Conservation (phyloP, 441 rosid genomes). For the Pelargonium citronellum region DNA sequence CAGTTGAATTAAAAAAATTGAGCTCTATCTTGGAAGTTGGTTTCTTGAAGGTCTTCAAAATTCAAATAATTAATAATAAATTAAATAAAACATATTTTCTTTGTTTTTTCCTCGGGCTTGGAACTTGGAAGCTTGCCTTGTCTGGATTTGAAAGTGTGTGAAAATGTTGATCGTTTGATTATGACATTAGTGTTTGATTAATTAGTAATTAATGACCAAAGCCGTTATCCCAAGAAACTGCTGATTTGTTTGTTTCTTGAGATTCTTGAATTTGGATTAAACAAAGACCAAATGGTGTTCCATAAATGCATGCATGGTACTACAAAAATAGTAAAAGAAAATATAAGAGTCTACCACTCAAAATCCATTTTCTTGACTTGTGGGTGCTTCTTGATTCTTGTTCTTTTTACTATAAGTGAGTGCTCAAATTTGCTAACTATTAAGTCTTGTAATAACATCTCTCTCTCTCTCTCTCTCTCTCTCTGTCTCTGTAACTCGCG, state of each 20-base stretch:
- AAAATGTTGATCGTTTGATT: constrained; percentile 2
- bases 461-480: no score
- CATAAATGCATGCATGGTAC: background rate
- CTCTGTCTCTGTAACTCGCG: no score
- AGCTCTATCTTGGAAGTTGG: constrained; percentile 52
- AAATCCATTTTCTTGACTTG: constrained; percentile 24
- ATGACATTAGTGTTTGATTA: constrained; percentile 23
- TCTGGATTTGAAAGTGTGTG: constrained; percentile 32
- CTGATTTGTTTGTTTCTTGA: constrained; percentile 48
- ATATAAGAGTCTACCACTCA: constrained; percentile 6
- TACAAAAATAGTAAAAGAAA: no score
- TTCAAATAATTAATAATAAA: no score
- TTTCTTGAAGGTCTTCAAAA: constrained; percentile 25
- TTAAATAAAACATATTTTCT: no score
- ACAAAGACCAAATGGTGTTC: constrained; percentile 17
- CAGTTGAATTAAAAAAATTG: constrained; percentile 4
- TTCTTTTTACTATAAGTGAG: constrained; percentile 21
- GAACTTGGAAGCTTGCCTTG: constrained; percentile 24
- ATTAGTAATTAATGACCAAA: constrained; percentile 13
- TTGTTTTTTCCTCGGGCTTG: constrained; percentile 1
- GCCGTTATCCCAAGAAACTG: constrained; percentile 42
- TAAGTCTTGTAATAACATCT: no score
- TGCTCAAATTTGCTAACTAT: background rate
- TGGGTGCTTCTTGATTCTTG: constrained; percentile 29
- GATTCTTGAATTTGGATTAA: constrained; percentile 43